These are phyloP conservation scores for Lactifluus pinguis DNA, from an alignment of 768 basidiomycete genomes.

Conservation along the genomic window DNA sequence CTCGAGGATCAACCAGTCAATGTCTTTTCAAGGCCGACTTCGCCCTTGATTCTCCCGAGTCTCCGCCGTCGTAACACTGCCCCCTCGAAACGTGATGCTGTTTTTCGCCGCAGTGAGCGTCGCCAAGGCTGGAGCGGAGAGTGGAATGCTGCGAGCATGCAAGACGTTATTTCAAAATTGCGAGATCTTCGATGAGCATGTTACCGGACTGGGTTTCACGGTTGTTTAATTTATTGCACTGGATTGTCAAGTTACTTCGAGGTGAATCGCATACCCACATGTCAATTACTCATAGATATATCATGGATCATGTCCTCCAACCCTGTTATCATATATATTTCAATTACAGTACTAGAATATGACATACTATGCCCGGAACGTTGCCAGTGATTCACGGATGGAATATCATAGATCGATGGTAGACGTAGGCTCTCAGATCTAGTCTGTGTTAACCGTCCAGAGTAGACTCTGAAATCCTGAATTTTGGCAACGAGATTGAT, in stretches of 20 bases:
- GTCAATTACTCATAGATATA: background rate
- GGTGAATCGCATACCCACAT: background rate
- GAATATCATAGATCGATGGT: no score
- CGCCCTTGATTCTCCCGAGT: background rate
- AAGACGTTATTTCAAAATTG: constrained; percentile 15
- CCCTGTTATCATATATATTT: background rate
- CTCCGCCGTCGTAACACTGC: background rate
- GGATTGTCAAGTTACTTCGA: background rate
- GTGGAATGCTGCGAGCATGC: constrained; percentile 18
- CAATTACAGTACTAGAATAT: background rate
- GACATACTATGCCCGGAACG: background rate
- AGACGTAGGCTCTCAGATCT: no score
- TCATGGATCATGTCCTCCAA: background rate
- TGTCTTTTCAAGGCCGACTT: background rate
- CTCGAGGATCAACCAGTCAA: background rate
- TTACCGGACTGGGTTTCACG: background rate
- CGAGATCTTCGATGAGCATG: constrained; percentile 14
- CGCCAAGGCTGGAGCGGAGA: constrained; percentile 20
- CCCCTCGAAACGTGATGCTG: background rate
- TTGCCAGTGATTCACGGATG: no score
- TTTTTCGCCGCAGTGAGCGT: constrained; percentile 14
- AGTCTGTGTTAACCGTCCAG: no score
- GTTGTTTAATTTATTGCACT: background rate
- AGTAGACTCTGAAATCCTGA: no score
- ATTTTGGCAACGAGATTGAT: no score